Base-by-base conservation (phyloP, 192 early-diverging fungal genomes). In the Coemansia interrupta region DNA sequence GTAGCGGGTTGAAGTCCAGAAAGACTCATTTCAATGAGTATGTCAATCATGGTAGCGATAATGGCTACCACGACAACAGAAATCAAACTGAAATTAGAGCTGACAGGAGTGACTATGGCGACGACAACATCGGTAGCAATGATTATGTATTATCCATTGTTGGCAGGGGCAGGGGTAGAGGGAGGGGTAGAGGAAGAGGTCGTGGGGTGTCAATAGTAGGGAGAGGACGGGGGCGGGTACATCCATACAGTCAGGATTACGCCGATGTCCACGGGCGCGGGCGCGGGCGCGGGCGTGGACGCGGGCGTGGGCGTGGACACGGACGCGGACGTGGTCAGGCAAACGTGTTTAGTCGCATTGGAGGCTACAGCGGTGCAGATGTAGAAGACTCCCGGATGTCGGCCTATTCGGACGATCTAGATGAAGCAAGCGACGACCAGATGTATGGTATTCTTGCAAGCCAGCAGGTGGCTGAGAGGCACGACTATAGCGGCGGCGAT, bases 81-180 rank as follows among this genome's bases (percentile, higher is more conserved):
- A 47, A 47, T 10, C 24, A 24, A 2, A 28, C 47, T 24, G 47
- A 49, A 26, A 6, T n/a, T 14, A n/a, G 47, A 49, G 13, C 45
- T 23, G 19, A 10, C 22, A 20, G 45, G 20, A 12, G 5, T 47
- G 45, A n/a, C 18, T 23, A 47, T 23, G 7, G 2, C 2, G 19
- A 23, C 14, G 18, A 47, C 22, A 19, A 47, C 45, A 20, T 5
- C 19, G 47, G 13, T 7, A 28, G 24, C 47, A 28, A 49, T 29
- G 24, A 28, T 8, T 22, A 49, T 10, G 43, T 15, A 55, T 49
- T 42, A 56, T 45, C 40, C 28, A 43, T 43, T 56, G 54, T 17
- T 15, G 38, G 36, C 23, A 60, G 65, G 32, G 60, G 51, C 2
- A 42, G 60, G 43, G 58, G 64, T 15, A 6, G 64, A 38, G 58